Evolutionary conservation across 164 flowering plant species (phyloP).

Genomic region (Nelumbo lutea): DNA sequence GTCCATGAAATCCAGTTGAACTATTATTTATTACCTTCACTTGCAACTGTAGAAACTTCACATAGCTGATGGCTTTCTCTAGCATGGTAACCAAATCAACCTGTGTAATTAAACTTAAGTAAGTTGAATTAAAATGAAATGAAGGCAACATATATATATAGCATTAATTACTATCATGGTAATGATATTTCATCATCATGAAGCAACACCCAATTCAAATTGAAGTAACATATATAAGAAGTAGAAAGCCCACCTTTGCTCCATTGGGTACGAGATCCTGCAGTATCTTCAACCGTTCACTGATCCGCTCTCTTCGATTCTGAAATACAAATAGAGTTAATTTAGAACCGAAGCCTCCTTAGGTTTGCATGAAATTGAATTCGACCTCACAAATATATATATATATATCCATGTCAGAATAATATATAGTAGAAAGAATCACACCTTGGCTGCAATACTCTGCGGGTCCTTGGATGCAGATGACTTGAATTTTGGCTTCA

Average conservation of each 20-base stretch:
- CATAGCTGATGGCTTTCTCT: slow-evolving; percentile 92
- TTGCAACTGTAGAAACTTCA: slow-evolving; percentile 95
- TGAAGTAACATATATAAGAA: too few species aligned
- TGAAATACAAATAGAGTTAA: slow-evolving; percentile 16
- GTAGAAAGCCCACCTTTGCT: slow-evolving; percentile 48
- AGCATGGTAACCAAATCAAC: slow-evolving; percentile 96
- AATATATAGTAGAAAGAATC: slow-evolving; percentile 1
- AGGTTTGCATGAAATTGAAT: too few species aligned
- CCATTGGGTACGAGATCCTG: slow-evolving; percentile 96
- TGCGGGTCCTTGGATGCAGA: slow-evolving; percentile 71
- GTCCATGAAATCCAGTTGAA: neutral
- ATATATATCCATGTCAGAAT: too few species aligned
- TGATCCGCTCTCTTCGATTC: slow-evolving; percentile 90
- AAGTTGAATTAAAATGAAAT: neutral
- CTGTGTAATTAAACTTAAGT: slow-evolving; percentile 24
- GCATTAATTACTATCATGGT: too few species aligned
- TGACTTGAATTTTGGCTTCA: slow-evolving; percentile 45
- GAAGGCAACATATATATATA: too few species aligned
- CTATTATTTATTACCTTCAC: slow-evolving; percentile 58
- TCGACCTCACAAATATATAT: too few species aligned
- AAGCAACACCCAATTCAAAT: neutral
- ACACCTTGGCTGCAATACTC: slow-evolving; percentile 85
- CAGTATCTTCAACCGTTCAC: slow-evolving; percentile 77
- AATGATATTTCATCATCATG: too few species aligned
- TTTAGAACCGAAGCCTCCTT: slow-evolving; percentile 1